Evolutionary conservation across 805 yeast species (phyloP), one percentile per base, ranked within the genome.

Genomic region (Wickerhamomyces kurtzmanii): DNA sequence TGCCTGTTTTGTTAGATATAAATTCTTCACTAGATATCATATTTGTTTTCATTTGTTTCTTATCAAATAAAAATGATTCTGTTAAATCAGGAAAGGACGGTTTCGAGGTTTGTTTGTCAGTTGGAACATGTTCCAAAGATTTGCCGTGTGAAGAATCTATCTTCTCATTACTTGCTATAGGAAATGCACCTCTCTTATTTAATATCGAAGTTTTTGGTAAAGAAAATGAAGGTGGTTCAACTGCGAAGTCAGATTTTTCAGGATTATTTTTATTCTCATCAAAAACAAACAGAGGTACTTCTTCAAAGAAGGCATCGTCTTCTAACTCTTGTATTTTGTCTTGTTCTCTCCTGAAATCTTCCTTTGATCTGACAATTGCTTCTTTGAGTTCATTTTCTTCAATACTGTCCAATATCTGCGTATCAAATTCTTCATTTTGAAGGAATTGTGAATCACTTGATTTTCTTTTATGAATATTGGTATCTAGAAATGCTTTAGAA

Each of bases 341-440:
- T 15, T 50, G 41, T 20, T 71, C 75, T 29, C 47, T 39, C 32
- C 65, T 63, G 3, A 72, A 66, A 20, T 51, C 55, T 27, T 60
- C 66, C 22, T 72, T 61, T 0, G 81, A 78, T 22, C 42, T 41
- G 32, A 52, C 49, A 17, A 74, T 43, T 5, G 54, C 55, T 27
- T 68, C 67, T 23, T 43, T 44, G 24, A 59, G 45, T 30, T 59
- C 57, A 22, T 49, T 45, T 19, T 53, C 59, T 22, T 49, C 50
- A 9, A 55, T 36, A 16, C 53, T 45, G 9, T 38, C 33, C 11
- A 45, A 9, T 12, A 36, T 39, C 9, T 45, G 49, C 12, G 44
- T 47, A 14, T 43, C 45, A 14, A 33, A 40, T 13, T 37, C 36
- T 8, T 37, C 41, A 11, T 28, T 39, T 11, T 25, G 15, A 17